Base-by-base conservation (phyloP, 106 monocot genomes). In the Xerophyta viscosa region DNA sequence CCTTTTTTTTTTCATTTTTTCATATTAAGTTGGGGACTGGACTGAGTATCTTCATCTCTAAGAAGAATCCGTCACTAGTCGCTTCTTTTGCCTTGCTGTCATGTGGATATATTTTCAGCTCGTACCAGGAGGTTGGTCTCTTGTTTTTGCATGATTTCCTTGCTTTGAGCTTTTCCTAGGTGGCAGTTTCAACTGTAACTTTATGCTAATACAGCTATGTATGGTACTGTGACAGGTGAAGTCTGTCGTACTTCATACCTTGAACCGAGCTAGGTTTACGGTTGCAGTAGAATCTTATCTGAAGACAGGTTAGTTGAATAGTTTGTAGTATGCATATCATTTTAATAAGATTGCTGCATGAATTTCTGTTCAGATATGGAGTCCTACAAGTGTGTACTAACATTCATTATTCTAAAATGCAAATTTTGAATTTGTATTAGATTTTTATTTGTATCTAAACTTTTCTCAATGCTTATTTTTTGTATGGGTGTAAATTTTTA, bases 281-380 rank as follows among this genome's bases (percentile, higher is more conserved):
- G 96, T 96, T 10, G 89, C 96, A 33, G 96, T 96, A 42, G 82
- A 96, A 17, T 88, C 85, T 57, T 96, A 85, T 49, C 79, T 96
- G 47, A 76, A 85, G 64, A 96, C 89, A 62, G 94, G 94, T 88
- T 67, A 0, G 61, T 37, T 57, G 15, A 50, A 11, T 15, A 27
- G 8, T 48, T 48, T 33, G 11, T 33, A 6, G 11, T 33, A 33
- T 5, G 11, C 5, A 33, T 6, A 33, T 6, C 5, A 33, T 33
- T 33, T 5, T 33, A 33, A 33, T 6, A 6, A 11, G 7, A 33
- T n/a, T n/a, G n/a, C n/a, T n/a, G n/a, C n/a, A n/a, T n/a, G n/a
- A n/a, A n/a, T n/a, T n/a, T n/a, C n/a, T n/a, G n/a, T n/a, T n/a
- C n/a, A n/a, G n/a, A n/a, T n/a, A n/a, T n/a, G n/a, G n/a, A n/a